Percentiles rank a stretch among this genome's conserved stretches.
Evolutionary conservation across 352 stramenopile species (phyloP).

Genomic region (Globisporangium cystogenes): DNA sequence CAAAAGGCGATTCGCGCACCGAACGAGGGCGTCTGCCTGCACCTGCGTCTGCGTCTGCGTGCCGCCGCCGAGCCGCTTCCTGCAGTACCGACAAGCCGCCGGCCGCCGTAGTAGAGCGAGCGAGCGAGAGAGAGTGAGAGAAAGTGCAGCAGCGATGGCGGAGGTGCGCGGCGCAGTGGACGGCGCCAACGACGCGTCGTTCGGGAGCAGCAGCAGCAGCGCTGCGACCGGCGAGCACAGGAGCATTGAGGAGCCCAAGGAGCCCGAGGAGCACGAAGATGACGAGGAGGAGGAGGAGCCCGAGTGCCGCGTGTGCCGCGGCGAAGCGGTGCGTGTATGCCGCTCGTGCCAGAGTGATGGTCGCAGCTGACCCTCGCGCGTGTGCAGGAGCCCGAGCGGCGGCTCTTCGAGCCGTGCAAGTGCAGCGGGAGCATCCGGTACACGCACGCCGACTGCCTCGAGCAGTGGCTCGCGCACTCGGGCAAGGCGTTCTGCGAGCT

Average conservation of each 20-base stretch:
- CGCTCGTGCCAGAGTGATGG: too few species aligned
- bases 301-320: slow-evolving; percentile 93
- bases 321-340: slow-evolving; percentile 75
- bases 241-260: not conserved
- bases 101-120: too few species aligned
- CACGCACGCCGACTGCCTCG: slow-evolving; percentile 93
- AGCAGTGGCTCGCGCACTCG: slow-evolving; percentile 92
- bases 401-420: slow-evolving; percentile 88
- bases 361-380: not conserved
- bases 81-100: too few species aligned
- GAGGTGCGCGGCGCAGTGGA: slow-evolving; percentile 3
- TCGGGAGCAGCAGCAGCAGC: not conserved
- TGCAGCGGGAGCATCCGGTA: slow-evolving; percentile 94
- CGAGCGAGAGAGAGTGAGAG: not conserved
- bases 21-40: too few species aligned
- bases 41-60: too few species aligned
- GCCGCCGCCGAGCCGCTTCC: too few species aligned
- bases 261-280: not conserved
- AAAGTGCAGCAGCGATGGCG: slow-evolving; percentile 2
- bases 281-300: slow-evolving; percentile 70
- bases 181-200: slow-evolving; percentile 4
- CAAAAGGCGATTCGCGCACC: too few species aligned
- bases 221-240: not conserved
- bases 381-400: slow-evolving; percentile 53
- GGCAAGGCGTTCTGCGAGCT: slow-evolving; percentile 92